A percentile compares a stretch with the other conserved stretches of the same genome.
phyloP scores from a whole-genome alignment of 1,284 basidiomycete genomes.

The Sporisorium sorghi region DNA sequence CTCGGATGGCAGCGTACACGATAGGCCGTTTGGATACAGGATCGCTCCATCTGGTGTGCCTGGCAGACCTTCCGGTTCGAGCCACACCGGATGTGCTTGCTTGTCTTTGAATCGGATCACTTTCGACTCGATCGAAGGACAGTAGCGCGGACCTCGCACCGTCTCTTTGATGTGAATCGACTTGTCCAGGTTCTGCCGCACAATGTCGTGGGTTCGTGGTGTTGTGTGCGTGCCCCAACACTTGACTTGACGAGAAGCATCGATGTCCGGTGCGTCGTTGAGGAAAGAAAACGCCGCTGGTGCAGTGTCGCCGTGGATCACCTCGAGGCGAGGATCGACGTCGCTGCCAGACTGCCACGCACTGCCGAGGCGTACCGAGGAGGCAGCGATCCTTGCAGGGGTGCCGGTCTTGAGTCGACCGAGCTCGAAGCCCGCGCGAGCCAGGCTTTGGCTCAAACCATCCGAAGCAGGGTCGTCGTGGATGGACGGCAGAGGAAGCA shows the following conservation, averaged over 20 bases:
- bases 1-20: constrained; percentile 85
- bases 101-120: constrained; percentile 82
- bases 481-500: constrained; percentile 78
- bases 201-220: constrained; percentile 78
- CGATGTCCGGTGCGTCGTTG: constrained; percentile 41
- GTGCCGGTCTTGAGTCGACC: constrained; percentile 89
- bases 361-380: constrained; percentile 76
- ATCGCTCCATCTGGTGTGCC: constrained; percentile 78
- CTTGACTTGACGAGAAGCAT: constrained; percentile 76
- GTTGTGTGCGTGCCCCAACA: constrained; percentile 83
- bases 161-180: constrained; percentile 88
- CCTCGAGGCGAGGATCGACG: constrained; percentile 35
- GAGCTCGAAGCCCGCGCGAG: constrained; percentile 80
- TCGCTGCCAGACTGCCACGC: constrained; percentile 26
- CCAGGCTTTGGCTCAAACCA: constrained; percentile 81
- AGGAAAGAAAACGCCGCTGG: constrained; percentile 58
- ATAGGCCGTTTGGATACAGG: constrained; percentile 89
- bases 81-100: constrained; percentile 80
- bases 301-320: constrained; percentile 37
- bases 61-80: constrained; percentile 90
- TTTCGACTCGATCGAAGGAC: constrained; percentile 89
- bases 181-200: constrained; percentile 76
- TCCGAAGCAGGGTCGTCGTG: constrained; percentile 70
- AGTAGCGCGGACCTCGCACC: constrained; percentile 89
- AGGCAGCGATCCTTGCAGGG: constrained; percentile 80